phyloP scores from a whole-genome alignment of 2,329 filamentous ascomycete species.

The Sarocladium kiliense region DNA sequence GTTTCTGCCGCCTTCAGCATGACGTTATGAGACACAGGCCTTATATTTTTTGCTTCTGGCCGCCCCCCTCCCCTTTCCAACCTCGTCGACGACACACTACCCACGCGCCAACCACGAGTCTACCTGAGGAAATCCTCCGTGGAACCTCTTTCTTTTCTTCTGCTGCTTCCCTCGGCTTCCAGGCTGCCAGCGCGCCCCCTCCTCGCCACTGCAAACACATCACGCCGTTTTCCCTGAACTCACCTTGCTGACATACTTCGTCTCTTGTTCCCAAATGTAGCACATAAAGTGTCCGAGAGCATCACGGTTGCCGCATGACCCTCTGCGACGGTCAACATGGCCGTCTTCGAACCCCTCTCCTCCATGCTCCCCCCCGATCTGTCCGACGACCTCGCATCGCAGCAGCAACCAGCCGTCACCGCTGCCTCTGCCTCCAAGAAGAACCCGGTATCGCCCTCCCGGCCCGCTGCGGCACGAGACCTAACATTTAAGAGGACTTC shows the following conservation, averaged over 20 bases:
- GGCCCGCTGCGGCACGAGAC: conserved; percentile 1
- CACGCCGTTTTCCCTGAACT: background rate
- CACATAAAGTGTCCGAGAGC: background rate
- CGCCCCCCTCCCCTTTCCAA: background rate
- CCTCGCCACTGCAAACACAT: background rate
- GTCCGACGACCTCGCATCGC: conserved; percentile 3
- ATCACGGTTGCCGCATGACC: conserved; percentile 9
- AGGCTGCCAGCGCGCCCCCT: background rate
- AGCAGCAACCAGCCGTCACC: background rate
- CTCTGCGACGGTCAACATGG: conserved; percentile 13
- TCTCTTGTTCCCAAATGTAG: conserved; percentile 2
- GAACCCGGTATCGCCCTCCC: conserved; percentile 13
- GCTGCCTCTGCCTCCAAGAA: conserved; percentile 2
- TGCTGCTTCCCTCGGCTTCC: background rate
- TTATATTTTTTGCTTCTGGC: background rate
- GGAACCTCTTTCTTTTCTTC: conserved; percentile 1
- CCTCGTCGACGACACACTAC: conserved; percentile 1
- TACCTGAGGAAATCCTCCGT: background rate
- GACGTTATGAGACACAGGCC: conserved; percentile 6
- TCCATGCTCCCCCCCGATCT: conserved; percentile 14
- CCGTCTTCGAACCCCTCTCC: conserved; percentile 15
- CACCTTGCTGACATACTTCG: background rate
- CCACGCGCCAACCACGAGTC: conserved; percentile 1
- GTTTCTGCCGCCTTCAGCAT: background rate
- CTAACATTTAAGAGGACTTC: conserved; percentile 8